These are phyloP conservation scores for Macrolepiota dolichaula DNA, from an alignment of 768 basidiomycete species.

Conservation along the genomic window DNA sequence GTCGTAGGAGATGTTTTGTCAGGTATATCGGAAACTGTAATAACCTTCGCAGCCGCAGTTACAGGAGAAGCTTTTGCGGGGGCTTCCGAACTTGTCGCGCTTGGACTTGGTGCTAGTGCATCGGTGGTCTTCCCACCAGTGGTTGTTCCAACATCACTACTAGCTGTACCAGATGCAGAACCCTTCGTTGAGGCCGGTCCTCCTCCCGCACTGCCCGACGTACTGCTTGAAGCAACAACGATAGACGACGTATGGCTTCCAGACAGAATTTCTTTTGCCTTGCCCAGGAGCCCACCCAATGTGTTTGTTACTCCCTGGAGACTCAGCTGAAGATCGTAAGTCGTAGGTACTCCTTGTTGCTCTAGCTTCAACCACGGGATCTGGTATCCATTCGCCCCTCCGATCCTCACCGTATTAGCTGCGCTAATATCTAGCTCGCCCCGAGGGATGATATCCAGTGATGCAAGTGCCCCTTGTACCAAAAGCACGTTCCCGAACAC, in stretches of 20 bases:
- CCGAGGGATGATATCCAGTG: conserved; percentile 55
- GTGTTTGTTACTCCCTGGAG: conserved; percentile 1
- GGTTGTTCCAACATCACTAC: not conserved
- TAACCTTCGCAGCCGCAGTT: not conserved
- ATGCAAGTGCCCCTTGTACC: conserved; percentile 51
- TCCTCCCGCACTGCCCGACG: not conserved
- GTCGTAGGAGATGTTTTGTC: not conserved
- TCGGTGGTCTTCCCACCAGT: not conserved
- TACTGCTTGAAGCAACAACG: not conserved
- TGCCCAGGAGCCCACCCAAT: conserved; percentile 17
- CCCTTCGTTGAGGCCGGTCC: conserved; percentile 14
- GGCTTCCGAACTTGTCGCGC: not conserved
- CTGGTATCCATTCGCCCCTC: conserved; percentile 51
- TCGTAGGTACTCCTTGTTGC: conserved; percentile 50
- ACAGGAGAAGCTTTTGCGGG: not conserved
- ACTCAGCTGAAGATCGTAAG: conserved; percentile 35
- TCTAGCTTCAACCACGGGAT: conserved; percentile 64
- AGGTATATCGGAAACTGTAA: too few species aligned
- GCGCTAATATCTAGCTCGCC: conserved; percentile 52
- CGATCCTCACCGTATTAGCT: conserved; percentile 41
- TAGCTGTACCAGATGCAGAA: conserved; percentile 1
- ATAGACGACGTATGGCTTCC: not conserved
- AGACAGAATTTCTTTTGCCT: conserved; percentile 1
- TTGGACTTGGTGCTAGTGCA: not conserved
- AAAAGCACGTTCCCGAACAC: conserved; percentile 54